Evolutionary conservation across 108 stramenopile species (phyloP), one percentile per base, ranked within the genome.

Genomic region (Fragilariopsis cylindrus): DNA sequence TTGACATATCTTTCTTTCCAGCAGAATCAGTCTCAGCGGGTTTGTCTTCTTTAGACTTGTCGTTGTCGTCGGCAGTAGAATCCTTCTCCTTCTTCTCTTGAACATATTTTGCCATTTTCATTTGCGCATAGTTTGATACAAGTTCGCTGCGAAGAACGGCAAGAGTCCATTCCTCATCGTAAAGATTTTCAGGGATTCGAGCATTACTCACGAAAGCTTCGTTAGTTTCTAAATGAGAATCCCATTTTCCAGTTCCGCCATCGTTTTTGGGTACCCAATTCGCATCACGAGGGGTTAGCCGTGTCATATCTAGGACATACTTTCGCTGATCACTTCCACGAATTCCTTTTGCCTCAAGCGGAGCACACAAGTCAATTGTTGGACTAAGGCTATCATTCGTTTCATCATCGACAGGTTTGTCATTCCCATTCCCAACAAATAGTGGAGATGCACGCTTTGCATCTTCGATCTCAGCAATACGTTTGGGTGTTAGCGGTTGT

Each of bases 261-360:
- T 85, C 71, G 13, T 72, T 19, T 52, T 88, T 67, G 39, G 81
- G 71, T 15, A 98, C 88, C 92, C 94, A 98, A 77, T 98, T 98
- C 1, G 97, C 96, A 81, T 99, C 98, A 15, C 97, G 85, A 9
- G 98, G 97, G 4, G 97, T 96, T 48, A 97, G 72, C 3, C 98
- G 84, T 12, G 90, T 86, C 54, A 98, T 79, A 76, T 99, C 98
- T 13, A 99, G 81, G 3, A 97, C 71, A 78, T 99, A 99, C 39
- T 83, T 87, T 19, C 97, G 79, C 49, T 96, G 86, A 71, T 99
- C 97, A 49, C 92, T 91, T 7, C 97, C 97, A 50, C 75, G 66
- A 72, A 98, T 96, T 19, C 96, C 96, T 76, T 98, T 98, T 64
- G 87, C 88, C 78, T 97, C 96, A 50, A 98, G 70, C 5, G 98